Conservation (phyloP, 129 eudicot species). For the Flaveria ramosissima region DNA sequence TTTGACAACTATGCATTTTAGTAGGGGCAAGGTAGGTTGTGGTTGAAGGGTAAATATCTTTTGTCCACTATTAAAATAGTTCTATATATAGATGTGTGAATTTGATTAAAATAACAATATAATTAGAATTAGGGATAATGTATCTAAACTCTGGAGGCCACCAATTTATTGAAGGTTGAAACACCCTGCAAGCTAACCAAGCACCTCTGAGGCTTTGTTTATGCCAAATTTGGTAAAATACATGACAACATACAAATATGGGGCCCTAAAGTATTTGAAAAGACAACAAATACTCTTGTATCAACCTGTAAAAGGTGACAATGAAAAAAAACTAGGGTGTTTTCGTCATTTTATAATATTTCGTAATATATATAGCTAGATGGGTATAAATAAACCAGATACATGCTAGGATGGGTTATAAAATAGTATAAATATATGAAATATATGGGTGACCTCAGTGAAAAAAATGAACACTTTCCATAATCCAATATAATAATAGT, state of each 20-base stretch:
- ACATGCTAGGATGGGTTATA: too few species aligned
- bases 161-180: neutral
- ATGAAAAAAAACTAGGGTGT: neutral
- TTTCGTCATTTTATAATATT: neutral
- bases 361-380: too few species aligned
- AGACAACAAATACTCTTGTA: neutral
- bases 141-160: neutral
- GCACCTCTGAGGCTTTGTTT: neutral
- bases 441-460: too few species aligned
- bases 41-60: neutral
- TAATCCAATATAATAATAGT: neutral
- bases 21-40: neutral
- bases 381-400: too few species aligned
- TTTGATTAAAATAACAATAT: neutral
- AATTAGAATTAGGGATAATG: neutral
- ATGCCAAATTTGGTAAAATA: neutral
- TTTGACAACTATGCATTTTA: neutral
- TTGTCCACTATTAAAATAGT: neutral
- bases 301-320: neutral
- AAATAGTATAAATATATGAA: too few species aligned
- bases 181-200: neutral
- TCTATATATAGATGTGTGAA: neutral
- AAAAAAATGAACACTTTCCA: too few species aligned
- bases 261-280: neutral
- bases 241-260: too few species aligned